Conservation (phyloP, 148 eudicot genomes). For the Diospyros kaki region DNA sequence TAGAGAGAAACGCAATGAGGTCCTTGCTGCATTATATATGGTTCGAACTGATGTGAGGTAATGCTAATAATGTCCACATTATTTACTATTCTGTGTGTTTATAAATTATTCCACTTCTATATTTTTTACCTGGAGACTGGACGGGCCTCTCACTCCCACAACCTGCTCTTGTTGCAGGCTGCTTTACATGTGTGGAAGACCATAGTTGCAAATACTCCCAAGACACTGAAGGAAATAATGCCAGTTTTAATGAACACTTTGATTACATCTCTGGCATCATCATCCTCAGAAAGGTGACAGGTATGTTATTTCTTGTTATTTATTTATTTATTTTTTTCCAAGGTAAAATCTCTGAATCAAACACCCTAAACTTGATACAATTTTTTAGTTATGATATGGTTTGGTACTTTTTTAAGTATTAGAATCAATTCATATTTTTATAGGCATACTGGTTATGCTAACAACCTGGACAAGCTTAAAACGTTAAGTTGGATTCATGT, state of each 20-base stretch:
- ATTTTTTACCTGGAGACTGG: not conserved
- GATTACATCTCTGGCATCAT: conserved; percentile 84
- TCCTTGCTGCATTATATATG: too few relatives aligned
- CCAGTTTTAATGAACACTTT: conserved; percentile 91
- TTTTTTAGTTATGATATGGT: not conserved
- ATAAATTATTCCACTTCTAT: not conserved
- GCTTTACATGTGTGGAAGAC: conserved; percentile 99
- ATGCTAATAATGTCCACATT: too few relatives aligned
- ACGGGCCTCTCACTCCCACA: conserved; percentile 4
- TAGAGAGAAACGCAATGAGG: too few relatives aligned
- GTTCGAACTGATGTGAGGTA: conserved; percentile 99
- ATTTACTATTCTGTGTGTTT: not conserved
- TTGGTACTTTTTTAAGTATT: not conserved
- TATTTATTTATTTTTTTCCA: too few relatives aligned
- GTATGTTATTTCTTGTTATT: conserved; percentile 27
- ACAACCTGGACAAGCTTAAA: too few relatives aligned
- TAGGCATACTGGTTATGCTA: too few relatives aligned
- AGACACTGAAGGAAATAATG: conserved; percentile 96
- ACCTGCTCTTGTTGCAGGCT: conserved; percentile 67
- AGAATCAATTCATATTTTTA: conserved; percentile 8
- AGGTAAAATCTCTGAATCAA: too few relatives aligned
- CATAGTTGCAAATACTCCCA: conserved; percentile 92
- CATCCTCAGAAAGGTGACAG: conserved; percentile 97
- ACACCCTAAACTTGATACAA: too few relatives aligned
- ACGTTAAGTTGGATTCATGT: too few relatives aligned